Conservation (phyloP, 2,329 filamentous ascomycete genomes). For the Gremmenia infestans region DNA sequence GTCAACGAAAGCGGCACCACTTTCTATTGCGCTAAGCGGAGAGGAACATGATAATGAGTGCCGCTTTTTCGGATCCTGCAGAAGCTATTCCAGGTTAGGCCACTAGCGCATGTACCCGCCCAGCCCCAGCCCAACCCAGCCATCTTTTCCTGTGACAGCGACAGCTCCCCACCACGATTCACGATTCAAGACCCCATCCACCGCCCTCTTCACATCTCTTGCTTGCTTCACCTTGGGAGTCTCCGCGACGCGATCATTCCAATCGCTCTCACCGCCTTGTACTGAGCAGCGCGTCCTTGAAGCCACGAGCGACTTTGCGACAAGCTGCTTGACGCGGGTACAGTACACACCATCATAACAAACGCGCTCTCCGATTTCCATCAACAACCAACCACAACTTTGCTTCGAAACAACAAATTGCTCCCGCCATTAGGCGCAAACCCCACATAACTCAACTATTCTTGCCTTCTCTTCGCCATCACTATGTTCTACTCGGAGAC, state of each 20-base stretch:
- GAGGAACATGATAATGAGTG: too few relatives aligned
- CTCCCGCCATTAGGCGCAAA: constrained; percentile 20
- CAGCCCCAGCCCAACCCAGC: not conserved
- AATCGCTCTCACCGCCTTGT: constrained; percentile 1
- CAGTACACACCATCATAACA: constrained; percentile 19
- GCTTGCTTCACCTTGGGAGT: not conserved
- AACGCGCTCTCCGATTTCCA: constrained; percentile 14
- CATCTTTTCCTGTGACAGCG: not conserved
- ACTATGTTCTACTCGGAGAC: constrained; percentile 98
- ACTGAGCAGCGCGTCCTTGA: constrained; percentile 6
- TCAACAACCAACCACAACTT: constrained; percentile 9
- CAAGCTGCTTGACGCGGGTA: constrained; percentile 19
- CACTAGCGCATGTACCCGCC: not conserved
- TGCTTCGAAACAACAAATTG: constrained; percentile 13
- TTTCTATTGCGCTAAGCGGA: too few relatives aligned
- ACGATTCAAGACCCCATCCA: constrained; percentile 6
- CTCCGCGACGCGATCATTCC: constrained; percentile 9
- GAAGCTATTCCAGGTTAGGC: not conserved
- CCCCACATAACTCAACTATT: constrained; percentile 22
- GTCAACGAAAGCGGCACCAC: too few relatives aligned
- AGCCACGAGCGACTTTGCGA: constrained; percentile 17
- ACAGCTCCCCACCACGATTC: constrained; percentile 5
- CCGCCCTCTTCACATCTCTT: constrained; percentile 4
- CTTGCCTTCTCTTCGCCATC: constrained; percentile 16
- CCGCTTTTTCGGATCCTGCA: too few relatives aligned